Conservation (phyloP, 169 alveolate genomes). For the Plasmodium cynomolgi region DNA sequence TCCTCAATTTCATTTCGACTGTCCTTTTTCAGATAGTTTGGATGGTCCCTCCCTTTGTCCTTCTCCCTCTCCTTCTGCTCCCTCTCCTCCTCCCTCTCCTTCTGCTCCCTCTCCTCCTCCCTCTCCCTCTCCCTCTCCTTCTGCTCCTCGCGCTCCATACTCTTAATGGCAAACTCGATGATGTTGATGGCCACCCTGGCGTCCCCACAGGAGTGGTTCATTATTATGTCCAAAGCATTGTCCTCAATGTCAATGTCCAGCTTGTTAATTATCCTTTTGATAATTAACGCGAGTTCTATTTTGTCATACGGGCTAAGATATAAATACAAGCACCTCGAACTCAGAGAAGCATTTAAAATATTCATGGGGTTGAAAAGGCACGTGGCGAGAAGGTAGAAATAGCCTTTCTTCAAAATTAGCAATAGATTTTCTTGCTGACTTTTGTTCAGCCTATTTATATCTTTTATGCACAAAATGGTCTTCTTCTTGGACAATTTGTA, state of each 20-base stretch:
- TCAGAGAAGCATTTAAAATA: conserved; percentile 55
- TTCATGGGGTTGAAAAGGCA: conserved; percentile 59
- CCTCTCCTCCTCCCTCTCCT: too few species aligned
- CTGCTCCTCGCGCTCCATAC: conserved; percentile 16
- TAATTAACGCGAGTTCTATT: conserved; percentile 53
- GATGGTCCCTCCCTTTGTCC: neutral
- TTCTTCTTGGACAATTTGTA: conserved; percentile 39
- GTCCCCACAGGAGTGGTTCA: conserved; percentile 70
- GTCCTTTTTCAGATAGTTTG: neutral
- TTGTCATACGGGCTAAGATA: conserved; percentile 55
- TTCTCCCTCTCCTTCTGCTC: neutral
- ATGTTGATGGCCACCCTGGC: conserved; percentile 68
- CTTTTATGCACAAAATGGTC: conserved; percentile 61
- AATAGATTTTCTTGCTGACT: conserved; percentile 64
- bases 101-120: neutral
- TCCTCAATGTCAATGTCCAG: conserved; percentile 46
- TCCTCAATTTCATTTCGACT: neutral
- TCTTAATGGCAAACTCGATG: conserved; percentile 37
- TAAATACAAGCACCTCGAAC: conserved; percentile 48
- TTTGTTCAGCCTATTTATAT: conserved; percentile 69
- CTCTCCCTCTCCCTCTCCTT: neutral
- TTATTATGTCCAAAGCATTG: conserved; percentile 39
- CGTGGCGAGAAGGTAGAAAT: conserved; percentile 50
- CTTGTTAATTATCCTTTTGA: conserved; percentile 38
- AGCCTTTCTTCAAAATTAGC: conserved; percentile 46